A percentile compares a stretch with the other conserved stretches of the same genome.
Conservation (phyloP, 306 rosid genomes). For the Crotalaria pallida region DNA sequence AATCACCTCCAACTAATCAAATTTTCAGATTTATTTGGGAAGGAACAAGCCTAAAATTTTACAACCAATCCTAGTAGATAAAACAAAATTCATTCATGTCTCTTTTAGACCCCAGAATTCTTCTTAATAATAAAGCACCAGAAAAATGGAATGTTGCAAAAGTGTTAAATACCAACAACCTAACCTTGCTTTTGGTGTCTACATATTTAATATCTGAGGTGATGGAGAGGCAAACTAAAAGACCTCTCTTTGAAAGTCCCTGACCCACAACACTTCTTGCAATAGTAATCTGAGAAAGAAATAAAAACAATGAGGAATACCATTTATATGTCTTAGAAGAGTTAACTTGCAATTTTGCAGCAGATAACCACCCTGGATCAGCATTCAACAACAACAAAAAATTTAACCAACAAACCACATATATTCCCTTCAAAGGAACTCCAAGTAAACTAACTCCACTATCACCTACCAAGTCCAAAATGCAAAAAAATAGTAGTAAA, state of each 20-base stretch:
- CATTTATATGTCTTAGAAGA: too few relatives aligned
- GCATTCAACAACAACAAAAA: conserved; percentile 27
- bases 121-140: background rate
- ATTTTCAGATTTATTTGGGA: background rate
- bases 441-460: conserved; percentile 52
- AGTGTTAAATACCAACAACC: conserved; percentile 20
- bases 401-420: conserved; percentile 33
- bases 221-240: too few relatives aligned
- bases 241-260: too few relatives aligned
- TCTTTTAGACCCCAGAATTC: background rate
- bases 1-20: conserved; percentile 6
- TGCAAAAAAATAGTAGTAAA: background rate
- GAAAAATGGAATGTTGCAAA: background rate
- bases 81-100: conserved; percentile 2
- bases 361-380: conserved; percentile 21
- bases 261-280: too few relatives aligned
- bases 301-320: too few relatives aligned
- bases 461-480: conserved; percentile 45
- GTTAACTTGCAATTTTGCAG: conserved; percentile 5
- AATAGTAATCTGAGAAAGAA: too few relatives aligned
- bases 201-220: too few relatives aligned
- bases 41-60: background rate
- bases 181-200: conserved; percentile 81
- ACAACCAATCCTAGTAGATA: background rate
- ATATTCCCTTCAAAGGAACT: conserved; percentile 54